Evolutionary conservation across 2,329 filamentous ascomycete species (phyloP).

Genomic region (Ceratocystis albifundus): DNA sequence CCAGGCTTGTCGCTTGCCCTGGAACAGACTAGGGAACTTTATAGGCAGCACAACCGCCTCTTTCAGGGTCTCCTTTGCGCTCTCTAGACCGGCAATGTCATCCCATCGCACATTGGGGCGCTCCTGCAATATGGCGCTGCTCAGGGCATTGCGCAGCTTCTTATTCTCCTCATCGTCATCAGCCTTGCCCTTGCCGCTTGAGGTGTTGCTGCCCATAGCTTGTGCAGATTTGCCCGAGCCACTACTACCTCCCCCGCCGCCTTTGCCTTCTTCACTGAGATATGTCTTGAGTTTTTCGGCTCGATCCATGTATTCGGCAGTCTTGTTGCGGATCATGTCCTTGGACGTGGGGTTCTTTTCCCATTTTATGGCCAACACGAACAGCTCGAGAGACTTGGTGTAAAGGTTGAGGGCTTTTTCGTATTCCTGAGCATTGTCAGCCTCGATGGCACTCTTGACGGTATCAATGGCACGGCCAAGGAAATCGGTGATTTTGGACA

Average conservation of each 20-base stretch:
- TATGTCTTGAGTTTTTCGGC: constrained; percentile 96
- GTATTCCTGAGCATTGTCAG: constrained; percentile 90
- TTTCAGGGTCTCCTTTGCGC: constrained; percentile 91
- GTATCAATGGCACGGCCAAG: constrained; percentile 90
- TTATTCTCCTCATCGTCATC: constrained; percentile 83
- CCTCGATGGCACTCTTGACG: constrained; percentile 95
- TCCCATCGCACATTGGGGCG: constrained; percentile 97
- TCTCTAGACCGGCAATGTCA: constrained; percentile 88
- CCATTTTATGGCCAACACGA: constrained; percentile 98
- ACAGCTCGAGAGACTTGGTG: constrained; percentile 90
- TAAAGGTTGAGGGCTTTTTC: constrained; percentile 94
- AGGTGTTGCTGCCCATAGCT: constrained; percentile 59
- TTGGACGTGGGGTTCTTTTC: constrained; percentile 97
- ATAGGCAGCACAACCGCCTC: constrained; percentile 96
- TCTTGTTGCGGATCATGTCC: constrained; percentile 93
- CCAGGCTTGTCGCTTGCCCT: constrained; percentile 93
- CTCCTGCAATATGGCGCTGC: constrained; percentile 86
- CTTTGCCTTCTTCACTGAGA: constrained; percentile 51
- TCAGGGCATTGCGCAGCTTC: constrained; percentile 82
- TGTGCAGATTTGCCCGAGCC: constrained; percentile 41
- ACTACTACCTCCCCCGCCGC: neutral
- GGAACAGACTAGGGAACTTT: constrained; percentile 94
- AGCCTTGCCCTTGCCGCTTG: constrained; percentile 48
- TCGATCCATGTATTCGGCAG: constrained; percentile 93
- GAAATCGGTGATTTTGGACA: constrained; percentile 58